phyloP scores from a whole-genome alignment of 352 stramenopile species.

The Pythium insidiosum region DNA sequence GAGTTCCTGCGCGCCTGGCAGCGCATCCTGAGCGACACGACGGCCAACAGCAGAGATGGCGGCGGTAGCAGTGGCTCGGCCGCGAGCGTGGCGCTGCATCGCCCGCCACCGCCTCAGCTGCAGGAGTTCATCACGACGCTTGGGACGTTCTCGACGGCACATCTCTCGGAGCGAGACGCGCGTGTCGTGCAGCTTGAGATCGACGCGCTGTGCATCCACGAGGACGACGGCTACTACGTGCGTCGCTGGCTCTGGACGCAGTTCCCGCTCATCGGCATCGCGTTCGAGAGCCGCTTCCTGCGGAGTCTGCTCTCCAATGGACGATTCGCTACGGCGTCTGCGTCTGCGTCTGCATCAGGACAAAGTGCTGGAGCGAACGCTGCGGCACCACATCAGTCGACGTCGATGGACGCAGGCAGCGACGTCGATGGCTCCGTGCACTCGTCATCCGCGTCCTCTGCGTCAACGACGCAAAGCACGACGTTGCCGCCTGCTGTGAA shows the following conservation, averaged over 20 bases:
- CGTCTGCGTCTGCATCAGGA: too few relatives aligned
- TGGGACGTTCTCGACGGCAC: conserved; percentile 37
- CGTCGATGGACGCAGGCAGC: too few relatives aligned
- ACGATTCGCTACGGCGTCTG: too few relatives aligned
- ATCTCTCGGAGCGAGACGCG: conserved; percentile 41
- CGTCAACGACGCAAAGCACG: too few relatives aligned
- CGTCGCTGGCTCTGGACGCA: conserved; percentile 80
- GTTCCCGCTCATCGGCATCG: conserved; percentile 73
- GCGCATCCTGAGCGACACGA: too few relatives aligned
- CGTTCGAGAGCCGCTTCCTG: conserved; percentile 66
- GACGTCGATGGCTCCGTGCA: too few relatives aligned
- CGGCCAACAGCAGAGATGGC: too few relatives aligned
- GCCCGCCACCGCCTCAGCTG: conserved; percentile 40
- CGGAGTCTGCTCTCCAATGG: conserved; percentile 17
- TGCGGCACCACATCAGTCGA: too few relatives aligned
- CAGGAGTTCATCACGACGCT: conserved; percentile 69
- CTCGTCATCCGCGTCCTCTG: too few relatives aligned
- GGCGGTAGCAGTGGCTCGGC: conserved; percentile 9
- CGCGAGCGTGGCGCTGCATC: too few relatives aligned
- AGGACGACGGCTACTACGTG: conserved; percentile 69
- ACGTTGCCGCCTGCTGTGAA: too few relatives aligned
- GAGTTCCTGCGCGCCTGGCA: conserved; percentile 75
- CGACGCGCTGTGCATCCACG: conserved; percentile 50
- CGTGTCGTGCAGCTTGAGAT: conserved; percentile 52
- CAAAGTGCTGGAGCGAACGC: too few relatives aligned